Evolutionary conservation across 495 filamentous ascomycete species (phyloP).

Genomic region (Daldinia bambusicola): DNA sequence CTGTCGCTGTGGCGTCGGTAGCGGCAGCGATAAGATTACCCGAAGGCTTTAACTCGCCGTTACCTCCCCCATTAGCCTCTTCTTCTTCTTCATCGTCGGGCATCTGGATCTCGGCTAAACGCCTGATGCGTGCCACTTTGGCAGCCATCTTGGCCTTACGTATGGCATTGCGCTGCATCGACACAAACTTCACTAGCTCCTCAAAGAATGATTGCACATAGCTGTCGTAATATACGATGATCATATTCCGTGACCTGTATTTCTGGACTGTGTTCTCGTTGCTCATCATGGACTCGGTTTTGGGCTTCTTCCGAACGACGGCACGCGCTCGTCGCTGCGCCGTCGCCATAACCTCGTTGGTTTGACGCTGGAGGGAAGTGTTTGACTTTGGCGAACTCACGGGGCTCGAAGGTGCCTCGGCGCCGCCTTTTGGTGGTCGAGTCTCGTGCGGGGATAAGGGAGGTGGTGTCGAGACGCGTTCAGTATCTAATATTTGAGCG

Average conservation of each 20-base stretch:
- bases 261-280: conserved; percentile 57
- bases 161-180: conserved; percentile 80
- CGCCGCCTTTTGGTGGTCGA: conserved; percentile 38
- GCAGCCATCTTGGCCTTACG: conserved; percentile 81
- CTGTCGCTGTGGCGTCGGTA: conserved; percentile 7
- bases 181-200: conserved; percentile 79
- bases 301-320: conserved; percentile 63
- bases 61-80: conserved; percentile 30
- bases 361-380: conserved; percentile 61
- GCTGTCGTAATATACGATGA: conserved; percentile 90
- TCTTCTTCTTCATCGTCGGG: conserved; percentile 57
- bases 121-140: conserved; percentile 65
- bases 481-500: conserved; percentile 35
- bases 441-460: conserved; percentile 27
- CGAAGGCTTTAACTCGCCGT: conserved; percentile 42
- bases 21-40: conserved; percentile 32
- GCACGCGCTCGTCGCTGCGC: conserved; percentile 56
- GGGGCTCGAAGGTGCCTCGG: conserved; percentile 46
- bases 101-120: conserved; percentile 62
- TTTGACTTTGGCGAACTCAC: conserved; percentile 48
- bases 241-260: conserved; percentile 79
- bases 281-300: conserved; percentile 68
- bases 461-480: conserved; percentile 32
- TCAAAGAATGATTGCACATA: conserved; percentile 84
- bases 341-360: conserved; percentile 56